Percentiles rank a stretch among this genome's conserved stretches.
Conservation (phyloP, 164 flowering plant genomes). For the Tinospora cordifolia region DNA sequence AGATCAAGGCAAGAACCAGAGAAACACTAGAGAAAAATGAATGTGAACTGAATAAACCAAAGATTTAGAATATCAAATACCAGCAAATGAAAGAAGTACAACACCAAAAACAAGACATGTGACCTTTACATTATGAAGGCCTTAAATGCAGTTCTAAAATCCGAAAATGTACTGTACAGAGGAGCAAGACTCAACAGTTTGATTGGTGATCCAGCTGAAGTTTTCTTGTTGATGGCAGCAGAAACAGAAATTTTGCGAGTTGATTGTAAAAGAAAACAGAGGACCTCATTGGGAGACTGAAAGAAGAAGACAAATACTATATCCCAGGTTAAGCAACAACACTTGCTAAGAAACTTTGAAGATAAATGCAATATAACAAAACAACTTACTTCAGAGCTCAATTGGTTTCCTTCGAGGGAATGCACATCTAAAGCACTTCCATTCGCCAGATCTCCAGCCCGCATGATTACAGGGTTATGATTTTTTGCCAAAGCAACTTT, state of each 20-base stretch:
- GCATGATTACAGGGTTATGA: slow-evolving; percentile 45
- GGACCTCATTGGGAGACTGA: too few species aligned
- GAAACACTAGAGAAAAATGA: too few species aligned
- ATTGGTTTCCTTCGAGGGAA: neutral
- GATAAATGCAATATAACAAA: neutral
- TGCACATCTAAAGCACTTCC: slow-evolving; percentile 15
- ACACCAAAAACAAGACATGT: neutral
- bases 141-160: neutral
- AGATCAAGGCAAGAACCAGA: too few species aligned
- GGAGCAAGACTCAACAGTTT: neutral
- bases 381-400: slow-evolving; percentile 6
- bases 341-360: too few species aligned
- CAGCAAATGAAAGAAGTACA: neutral
- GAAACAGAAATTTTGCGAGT: neutral
- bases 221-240: neutral
- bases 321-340: too few species aligned
- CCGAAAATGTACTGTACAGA: neutral
- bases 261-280: neutral
- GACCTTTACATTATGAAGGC: neutral
- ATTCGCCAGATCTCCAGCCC: slow-evolving; percentile 25
- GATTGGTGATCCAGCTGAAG: neutral
- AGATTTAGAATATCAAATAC: neutral
- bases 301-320: too few species aligned
- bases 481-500: slow-evolving; percentile 45
- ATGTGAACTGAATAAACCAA: too few species aligned